Percentiles rank a stretch among this genome's conserved stretches.
Conservation (phyloP, 108 stramenopile species). For the Bacterosira constricta region DNA sequence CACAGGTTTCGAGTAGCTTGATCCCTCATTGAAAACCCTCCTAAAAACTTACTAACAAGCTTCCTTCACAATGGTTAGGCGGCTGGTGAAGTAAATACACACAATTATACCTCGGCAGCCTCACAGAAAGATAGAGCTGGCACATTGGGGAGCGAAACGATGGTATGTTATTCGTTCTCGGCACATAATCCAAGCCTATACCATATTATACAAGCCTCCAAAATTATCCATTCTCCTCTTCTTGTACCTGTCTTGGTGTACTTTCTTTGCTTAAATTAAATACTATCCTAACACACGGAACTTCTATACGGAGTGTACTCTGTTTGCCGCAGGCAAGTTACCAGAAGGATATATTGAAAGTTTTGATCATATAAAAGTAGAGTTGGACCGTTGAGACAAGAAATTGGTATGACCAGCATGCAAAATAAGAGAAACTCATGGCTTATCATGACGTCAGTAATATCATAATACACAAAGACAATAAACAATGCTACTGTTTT, state of each 20-base stretch:
- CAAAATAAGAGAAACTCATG: no score
- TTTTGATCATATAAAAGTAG: conserved; percentile 36
- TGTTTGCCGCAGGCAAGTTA: not conserved
- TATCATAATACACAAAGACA: no score
- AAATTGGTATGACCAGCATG: conserved; percentile 4
- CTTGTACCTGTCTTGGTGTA: no score
- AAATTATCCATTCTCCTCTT: not conserved
- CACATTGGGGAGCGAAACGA: conserved; percentile 42
- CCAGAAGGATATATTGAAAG: conserved; percentile 16
- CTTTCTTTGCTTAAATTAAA: no score
- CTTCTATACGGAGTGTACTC: no score
- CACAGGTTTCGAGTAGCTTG: no score
- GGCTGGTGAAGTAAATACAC: conserved; percentile 53
- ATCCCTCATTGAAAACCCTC: no score
- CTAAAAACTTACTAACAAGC: not conserved
- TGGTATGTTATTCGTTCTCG: conserved; percentile 24
- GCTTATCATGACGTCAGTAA: no score
- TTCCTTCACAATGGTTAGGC: conserved; percentile 36
- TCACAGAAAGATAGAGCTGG: conserved; percentile 33
- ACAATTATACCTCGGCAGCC: conserved; percentile 34
- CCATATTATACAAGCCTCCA: no score
- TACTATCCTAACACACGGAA: no score
- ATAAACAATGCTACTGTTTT: no score
- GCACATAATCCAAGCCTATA: no score
- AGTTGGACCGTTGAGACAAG: not conserved